Evolutionary conservation across 768 basidiomycete genomes (phyloP).

Genomic region (Cystobasidium onofrii): DNA sequence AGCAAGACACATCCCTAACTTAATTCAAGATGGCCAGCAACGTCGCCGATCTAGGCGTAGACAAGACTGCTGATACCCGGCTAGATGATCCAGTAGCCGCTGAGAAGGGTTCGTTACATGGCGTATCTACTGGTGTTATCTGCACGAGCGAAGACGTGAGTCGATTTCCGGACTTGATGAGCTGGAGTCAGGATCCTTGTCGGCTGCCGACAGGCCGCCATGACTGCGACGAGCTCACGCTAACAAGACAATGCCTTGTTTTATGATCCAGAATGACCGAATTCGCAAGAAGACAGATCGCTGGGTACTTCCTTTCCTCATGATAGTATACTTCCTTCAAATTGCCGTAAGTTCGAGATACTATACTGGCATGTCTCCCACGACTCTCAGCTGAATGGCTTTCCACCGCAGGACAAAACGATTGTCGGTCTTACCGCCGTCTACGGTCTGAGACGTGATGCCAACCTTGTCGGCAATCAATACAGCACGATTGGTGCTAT

Average conservation of each 20-base stretch:
- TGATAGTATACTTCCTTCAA: constrained; percentile 46
- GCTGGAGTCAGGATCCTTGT: neutral
- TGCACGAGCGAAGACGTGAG: constrained; percentile 16
- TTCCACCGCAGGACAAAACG: neutral
- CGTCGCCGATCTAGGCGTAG: neutral
- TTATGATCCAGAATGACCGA: constrained; percentile 31
- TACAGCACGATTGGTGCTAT: constrained; percentile 39
- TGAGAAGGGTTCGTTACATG: constrained; percentile 1
- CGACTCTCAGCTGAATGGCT: neutral
- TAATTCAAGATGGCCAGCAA: neutral
- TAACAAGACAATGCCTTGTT: too few species aligned
- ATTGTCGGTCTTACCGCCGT: constrained; percentile 43
- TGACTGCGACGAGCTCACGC: too few species aligned
- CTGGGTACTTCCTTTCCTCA: constrained; percentile 40
- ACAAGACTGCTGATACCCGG: neutral
- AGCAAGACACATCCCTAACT: neutral
- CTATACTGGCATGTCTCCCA: neutral
- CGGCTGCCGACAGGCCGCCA: too few species aligned
- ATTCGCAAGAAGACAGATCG: constrained; percentile 42
- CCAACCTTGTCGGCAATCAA: constrained; percentile 35
- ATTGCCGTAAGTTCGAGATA: constrained; percentile 42
- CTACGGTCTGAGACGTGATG: constrained; percentile 39
- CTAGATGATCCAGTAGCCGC: neutral
- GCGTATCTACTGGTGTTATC: neutral
- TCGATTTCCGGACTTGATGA: neutral